Conservation (phyloP, 805 yeast species). For the Priceomyces castillae region DNA sequence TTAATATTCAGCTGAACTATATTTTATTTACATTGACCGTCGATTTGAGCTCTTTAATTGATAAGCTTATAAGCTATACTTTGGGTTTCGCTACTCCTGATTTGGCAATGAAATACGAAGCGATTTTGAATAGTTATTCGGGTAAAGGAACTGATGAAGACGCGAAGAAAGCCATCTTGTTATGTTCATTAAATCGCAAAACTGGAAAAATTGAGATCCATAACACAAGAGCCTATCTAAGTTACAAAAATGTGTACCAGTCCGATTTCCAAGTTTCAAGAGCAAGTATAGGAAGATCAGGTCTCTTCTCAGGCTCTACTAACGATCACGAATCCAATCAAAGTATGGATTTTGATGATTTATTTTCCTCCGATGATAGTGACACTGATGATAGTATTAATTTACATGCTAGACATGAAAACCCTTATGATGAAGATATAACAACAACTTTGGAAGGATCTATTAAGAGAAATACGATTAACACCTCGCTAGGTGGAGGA, state of each 20-base stretch:
- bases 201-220: constrained; percentile 33
- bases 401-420: constrained; percentile 4
- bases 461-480: constrained; percentile 3
- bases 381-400: constrained; percentile 7
- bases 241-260: constrained; percentile 14
- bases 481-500: constrained; percentile 9
- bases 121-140: constrained; percentile 6
- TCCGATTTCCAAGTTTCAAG: constrained; percentile 5
- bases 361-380: constrained; percentile 6
- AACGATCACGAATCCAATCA: neutral
- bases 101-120: constrained; percentile 4
- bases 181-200: constrained; percentile 38
- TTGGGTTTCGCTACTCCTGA: constrained; percentile 4
- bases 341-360: neutral
- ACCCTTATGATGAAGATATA: constrained; percentile 8
- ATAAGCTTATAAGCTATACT: constrained; percentile 12
- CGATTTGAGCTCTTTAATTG: constrained; percentile 25
- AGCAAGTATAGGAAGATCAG: neutral
- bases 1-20: constrained; percentile 37
- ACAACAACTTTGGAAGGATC: constrained; percentile 7
- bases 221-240: constrained; percentile 28
- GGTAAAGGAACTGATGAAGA: neutral
- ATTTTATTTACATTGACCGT: constrained; percentile 33
- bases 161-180: constrained; percentile 16
- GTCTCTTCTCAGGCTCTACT: neutral